Base-by-base conservation (phyloP, 192 early-diverging fungal genomes). In the Pilaira anomala region DNA sequence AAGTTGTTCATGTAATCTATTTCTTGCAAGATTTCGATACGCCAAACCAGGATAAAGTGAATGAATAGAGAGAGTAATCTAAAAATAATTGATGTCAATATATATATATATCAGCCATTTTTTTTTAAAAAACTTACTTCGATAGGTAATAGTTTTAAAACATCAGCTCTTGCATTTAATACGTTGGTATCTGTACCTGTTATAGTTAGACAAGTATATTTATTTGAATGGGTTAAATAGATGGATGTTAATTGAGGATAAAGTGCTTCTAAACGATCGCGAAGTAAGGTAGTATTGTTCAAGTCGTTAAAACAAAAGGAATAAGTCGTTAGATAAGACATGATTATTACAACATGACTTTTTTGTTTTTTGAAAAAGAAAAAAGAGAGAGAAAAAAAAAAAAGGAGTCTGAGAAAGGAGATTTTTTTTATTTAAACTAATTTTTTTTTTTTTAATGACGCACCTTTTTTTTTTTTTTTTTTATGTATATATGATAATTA, bases 301-400 rank as follows among this genome's bases (percentile, higher is more conserved):
- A 58, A 33, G 33, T 41, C 22, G 39, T 39, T 33, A 58, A 58
- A 41, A 58, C 56, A 22, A 24, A 58, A 26, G 33, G 56, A 58
- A 33, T 58, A 58, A 25, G 40, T 39, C 16, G 56, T 39, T 41
- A 39, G 22, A 18, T 58, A 18, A 22, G 56, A 40, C 56, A 58
- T 58, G 5, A 16, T 50, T 36, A 36, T 36, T 36, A 36, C 11
- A 36, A 36, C 33, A 36, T 36, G 33, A 36, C 33, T 36, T 36
- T 36, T 36, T 36, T 36, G 6, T 36, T 36, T 3, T 1, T 9
- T 36, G 6, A 6, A 5, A 36, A 36, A 36, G 11, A 36, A 36
- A 36, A 36, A 36, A 36, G 11, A 36, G 11, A 36, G 11, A 36
- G 11, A 36, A 4, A 9, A 9, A 6, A 36, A 36, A 36, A 36